Conservation (phyloP, 257 asterid species). For the Phtheirospermum japonicum region DNA sequence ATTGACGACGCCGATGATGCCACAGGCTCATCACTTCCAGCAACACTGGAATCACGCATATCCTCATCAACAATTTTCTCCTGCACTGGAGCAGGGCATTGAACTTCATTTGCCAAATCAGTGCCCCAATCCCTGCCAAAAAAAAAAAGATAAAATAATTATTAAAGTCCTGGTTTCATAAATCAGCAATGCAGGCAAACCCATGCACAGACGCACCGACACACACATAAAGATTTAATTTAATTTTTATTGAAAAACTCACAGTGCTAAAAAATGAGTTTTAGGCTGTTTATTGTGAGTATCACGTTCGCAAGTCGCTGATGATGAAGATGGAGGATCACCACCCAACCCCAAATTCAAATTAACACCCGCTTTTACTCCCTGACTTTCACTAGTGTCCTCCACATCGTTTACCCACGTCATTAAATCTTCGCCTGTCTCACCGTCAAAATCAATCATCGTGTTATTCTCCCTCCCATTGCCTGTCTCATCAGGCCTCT, state of each 20-base stretch:
- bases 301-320: constrained; percentile 33
- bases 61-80: constrained; percentile 30
- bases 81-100: constrained; percentile 25
- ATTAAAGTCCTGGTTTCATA: background rate
- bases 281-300: constrained; percentile 65
- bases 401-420: constrained; percentile 31
- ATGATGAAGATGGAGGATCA: constrained; percentile 49
- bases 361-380: constrained; percentile 36
- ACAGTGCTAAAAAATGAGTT: constrained; percentile 55
- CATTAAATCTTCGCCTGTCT: constrained; percentile 26
- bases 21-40: constrained; percentile 37
- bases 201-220: background rate
- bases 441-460: constrained; percentile 20
- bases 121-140: constrained; percentile 56
- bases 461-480: constrained; percentile 26
- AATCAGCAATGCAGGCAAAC: background rate
- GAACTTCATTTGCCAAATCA: constrained; percentile 38
- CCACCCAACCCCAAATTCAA: constrained; percentile 54
- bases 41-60: constrained; percentile 32
- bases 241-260: constrained; percentile 30
- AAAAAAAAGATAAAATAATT: no score
- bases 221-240: background rate
- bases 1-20: no score
- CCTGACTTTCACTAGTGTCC: constrained; percentile 33
- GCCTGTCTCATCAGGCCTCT: constrained; percentile 7